Conservation (phyloP, 192 early-diverging fungal species). For the Coemansia pectinata region DNA sequence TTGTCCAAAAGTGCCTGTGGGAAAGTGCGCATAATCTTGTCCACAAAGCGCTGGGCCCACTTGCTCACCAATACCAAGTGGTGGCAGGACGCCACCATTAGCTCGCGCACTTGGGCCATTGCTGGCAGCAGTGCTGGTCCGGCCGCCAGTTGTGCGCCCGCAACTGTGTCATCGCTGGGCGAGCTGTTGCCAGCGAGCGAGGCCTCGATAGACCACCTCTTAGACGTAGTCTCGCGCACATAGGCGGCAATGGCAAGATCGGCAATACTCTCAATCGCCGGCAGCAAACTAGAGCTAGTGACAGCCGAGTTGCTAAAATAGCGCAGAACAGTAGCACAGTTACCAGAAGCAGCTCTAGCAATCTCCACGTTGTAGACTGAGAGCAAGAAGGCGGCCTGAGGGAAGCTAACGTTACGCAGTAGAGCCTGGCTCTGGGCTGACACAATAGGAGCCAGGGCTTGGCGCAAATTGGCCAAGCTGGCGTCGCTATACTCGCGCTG, state of each 20-base stretch:
- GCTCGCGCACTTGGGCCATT: slow-evolving; percentile 59
- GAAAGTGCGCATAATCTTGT: slow-evolving; percentile 61
- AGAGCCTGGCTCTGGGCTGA: slow-evolving; percentile 59
- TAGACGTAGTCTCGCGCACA: slow-evolving; percentile 43
- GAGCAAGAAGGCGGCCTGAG: slow-evolving; percentile 78
- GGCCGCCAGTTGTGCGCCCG: background rate
- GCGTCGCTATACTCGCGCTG: slow-evolving; percentile 52
- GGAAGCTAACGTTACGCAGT: slow-evolving; percentile 67
- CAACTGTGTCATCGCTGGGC: slow-evolving; percentile 11
- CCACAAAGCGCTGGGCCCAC: slow-evolving; percentile 64
- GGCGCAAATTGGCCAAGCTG: slow-evolving; percentile 52
- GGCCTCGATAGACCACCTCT: slow-evolving; percentile 31
- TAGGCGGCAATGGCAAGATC: slow-evolving; percentile 56
- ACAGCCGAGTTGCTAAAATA: slow-evolving; percentile 90
- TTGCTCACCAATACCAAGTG: slow-evolving; percentile 70
- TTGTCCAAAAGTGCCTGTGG: slow-evolving; percentile 83
- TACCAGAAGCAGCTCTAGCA: slow-evolving; percentile 67
- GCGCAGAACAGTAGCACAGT: slow-evolving; percentile 69
- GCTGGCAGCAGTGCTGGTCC: slow-evolving; percentile 18
- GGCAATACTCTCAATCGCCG: slow-evolving; percentile 76
- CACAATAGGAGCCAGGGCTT: slow-evolving; percentile 47
- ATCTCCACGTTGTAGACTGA: slow-evolving; percentile 83
- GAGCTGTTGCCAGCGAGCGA: slow-evolving; percentile 25
- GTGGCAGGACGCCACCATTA: slow-evolving; percentile 67
- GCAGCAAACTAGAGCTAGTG: slow-evolving; percentile 70